Evolutionary conservation across 2,329 filamentous ascomycete genomes (phyloP), one percentile per base, ranked within the genome.

Genomic region (Penicillium sp.): DNA sequence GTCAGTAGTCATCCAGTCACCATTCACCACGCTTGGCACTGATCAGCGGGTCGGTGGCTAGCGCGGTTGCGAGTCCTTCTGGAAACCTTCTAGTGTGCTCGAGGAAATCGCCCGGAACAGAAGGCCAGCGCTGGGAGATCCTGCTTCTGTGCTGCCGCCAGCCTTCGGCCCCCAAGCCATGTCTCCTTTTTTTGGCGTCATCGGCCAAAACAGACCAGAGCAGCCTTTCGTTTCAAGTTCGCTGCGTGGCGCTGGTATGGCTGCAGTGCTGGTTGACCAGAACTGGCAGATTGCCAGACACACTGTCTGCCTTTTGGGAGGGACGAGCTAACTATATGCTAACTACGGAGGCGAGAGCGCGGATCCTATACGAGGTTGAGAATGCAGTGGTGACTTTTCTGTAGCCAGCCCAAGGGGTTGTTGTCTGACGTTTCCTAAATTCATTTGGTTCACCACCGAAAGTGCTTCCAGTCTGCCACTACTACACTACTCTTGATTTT

Each of bases 41-140:
- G 51, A 44, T 54, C 39, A 37, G 36, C 51, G 40, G 16, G 16
- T 52, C 40, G 22, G 51, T 43, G 51, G 18, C 24, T 54, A 54
- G 51, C 41, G 51, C 50, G 50, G 50, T 11, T 51, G 37, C 5
- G 24, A 33, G 36, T 27, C 19, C 51, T 54, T 54, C 51, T 54
- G 51, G 51, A 54, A 54, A 16, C 18, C 51, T 53, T 53, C 50
- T 53, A 53, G 50, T 39, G 50, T 53, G 24, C 22, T 27, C 35
- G 49, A 40, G 33, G 2, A 51, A 51, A 40, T 24, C 19, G n/a
- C n/a, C 50, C 50, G 16, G 24, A 24, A 53, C 43, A 35, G 37
- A 41, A 43, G 16, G 16, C 24, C 3, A 3, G 2, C 22, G 14
- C 24, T 19, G 24, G 27, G 37, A 16, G 50, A 33, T 53, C 50